A percentile compares a stretch with the other conserved stretches of the same genome.
Evolutionary conservation across 2,329 filamentous ascomycete species (phyloP).

Genomic region (Didymella sp.): DNA sequence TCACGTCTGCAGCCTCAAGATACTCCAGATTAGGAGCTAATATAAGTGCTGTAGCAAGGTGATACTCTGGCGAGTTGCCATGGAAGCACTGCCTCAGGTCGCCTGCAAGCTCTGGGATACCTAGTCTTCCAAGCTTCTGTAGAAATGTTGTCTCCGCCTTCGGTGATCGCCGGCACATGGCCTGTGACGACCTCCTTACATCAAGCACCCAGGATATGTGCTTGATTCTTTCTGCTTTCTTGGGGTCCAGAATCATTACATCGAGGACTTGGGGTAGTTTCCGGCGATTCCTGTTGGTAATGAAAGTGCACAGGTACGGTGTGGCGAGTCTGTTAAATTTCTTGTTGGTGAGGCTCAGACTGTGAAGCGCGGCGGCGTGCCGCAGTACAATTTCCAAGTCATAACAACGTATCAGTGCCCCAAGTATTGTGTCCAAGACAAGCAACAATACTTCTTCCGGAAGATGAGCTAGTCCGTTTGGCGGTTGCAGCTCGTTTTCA

Average conservation of each 20-base stretch:
- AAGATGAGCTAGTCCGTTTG: neutral
- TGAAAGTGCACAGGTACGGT: neutral
- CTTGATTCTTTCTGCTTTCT: neutral
- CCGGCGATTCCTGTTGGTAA: constrained; percentile 1
- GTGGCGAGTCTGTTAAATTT: constrained; percentile 8
- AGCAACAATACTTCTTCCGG: neutral
- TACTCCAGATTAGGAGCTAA: constrained; percentile 8
- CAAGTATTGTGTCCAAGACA: neutral
- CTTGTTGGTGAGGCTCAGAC: constrained; percentile 11
- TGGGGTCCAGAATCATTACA: neutral
- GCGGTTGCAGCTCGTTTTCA: neutral
- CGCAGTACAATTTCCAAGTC: neutral
- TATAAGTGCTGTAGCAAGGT: constrained; percentile 8
- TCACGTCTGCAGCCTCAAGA: constrained; percentile 8
- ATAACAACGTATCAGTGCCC: neutral
- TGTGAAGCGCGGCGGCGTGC: neutral
- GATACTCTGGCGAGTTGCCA: neutral
- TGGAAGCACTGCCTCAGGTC: neutral
- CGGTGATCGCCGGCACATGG: neutral
- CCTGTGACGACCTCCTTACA: neutral
- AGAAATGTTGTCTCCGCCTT: neutral
- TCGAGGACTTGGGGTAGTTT: neutral
- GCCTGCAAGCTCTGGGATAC: constrained; percentile 1
- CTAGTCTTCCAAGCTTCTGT: constrained; percentile 9
- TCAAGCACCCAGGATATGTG: neutral